Evolutionary conservation across 2,329 filamentous ascomycete species (phyloP).

Genomic region (Xylariaceae sp.): DNA sequence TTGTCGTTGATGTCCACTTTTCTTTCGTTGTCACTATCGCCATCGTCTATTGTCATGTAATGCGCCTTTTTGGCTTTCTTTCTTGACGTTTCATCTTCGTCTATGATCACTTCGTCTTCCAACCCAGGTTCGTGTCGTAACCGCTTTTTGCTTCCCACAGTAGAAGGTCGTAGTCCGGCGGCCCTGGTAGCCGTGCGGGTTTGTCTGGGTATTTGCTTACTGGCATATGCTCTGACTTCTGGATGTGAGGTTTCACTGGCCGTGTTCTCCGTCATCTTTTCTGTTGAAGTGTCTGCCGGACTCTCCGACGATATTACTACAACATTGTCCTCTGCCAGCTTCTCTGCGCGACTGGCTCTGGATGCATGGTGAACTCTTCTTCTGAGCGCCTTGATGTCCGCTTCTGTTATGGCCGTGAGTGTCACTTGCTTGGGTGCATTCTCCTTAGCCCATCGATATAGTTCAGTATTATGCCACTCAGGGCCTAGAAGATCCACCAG

Average conservation of each 20-base stretch:
- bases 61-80: conserved; percentile 30
- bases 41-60: conserved; percentile 21
- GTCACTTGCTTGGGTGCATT: conserved; percentile 26
- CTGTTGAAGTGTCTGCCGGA: neutral
- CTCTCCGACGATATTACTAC: neutral
- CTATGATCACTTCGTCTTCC: conserved; percentile 37
- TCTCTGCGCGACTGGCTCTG: conserved; percentile 4
- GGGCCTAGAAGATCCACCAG: conserved; percentile 31
- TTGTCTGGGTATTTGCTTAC: conserved; percentile 27
- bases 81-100: conserved; percentile 24
- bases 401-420: conserved; percentile 26
- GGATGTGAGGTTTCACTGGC: conserved; percentile 18
- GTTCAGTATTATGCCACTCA: conserved; percentile 30
- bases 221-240: conserved; percentile 16
- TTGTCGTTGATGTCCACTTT: conserved; percentile 20
- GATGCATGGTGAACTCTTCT: conserved; percentile 26
- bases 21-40: conserved; percentile 20
- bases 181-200: conserved; percentile 41
- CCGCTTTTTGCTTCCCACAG: conserved; percentile 42
- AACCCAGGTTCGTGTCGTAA: conserved; percentile 30
- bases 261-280: neutral
- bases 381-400: conserved; percentile 23
- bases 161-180: conserved; percentile 40
- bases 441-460: conserved; percentile 31
- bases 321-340: neutral